A percentile compares a stretch with the other conserved stretches of the same genome.
Conservation (phyloP, 805 yeast species). For the Candida ovalis region DNA sequence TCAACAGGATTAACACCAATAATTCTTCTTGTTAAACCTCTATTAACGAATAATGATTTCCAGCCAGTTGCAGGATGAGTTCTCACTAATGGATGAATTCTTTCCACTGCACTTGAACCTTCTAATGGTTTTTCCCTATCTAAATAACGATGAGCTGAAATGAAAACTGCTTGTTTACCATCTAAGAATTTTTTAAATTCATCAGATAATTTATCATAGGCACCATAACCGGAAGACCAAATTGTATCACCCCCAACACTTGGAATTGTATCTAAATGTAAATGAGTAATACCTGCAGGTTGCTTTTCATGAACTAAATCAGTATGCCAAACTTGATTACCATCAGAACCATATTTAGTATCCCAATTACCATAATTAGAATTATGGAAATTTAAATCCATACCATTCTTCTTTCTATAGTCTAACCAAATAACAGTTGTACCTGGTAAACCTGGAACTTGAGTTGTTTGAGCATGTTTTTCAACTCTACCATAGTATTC, state of each 20-base stretch:
- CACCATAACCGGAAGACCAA: slow-evolving; percentile 52
- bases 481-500: slow-evolving; percentile 42
- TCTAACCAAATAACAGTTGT: slow-evolving; percentile 39
- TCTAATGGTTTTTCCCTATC: slow-evolving; percentile 39
- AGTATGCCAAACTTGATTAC: slow-evolving; percentile 42
- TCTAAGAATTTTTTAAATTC: slow-evolving; percentile 46
- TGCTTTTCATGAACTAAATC: slow-evolving; percentile 49
- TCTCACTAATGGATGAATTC: slow-evolving; percentile 57
- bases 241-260: slow-evolving; percentile 50
- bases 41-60: slow-evolving; percentile 52
- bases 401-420: slow-evolving; percentile 24
- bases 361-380: slow-evolving; percentile 17
- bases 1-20: slow-evolving; percentile 49
- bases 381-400: slow-evolving; percentile 14
- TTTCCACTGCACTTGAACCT: slow-evolving; percentile 42
- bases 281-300: slow-evolving; percentile 48
- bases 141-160: slow-evolving; percentile 36
- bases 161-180: slow-evolving; percentile 43
- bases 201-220: slow-evolving; percentile 50
- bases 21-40: slow-evolving; percentile 45
- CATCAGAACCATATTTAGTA: slow-evolving; percentile 17
- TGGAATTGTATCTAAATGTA: slow-evolving; percentile 47
- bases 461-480: slow-evolving; percentile 33
- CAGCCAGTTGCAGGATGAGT: slow-evolving; percentile 65
- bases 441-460: slow-evolving; percentile 33